Base-by-base conservation (phyloP, 176 grass and related monocot genomes). In the Zoysia pacifica region DNA sequence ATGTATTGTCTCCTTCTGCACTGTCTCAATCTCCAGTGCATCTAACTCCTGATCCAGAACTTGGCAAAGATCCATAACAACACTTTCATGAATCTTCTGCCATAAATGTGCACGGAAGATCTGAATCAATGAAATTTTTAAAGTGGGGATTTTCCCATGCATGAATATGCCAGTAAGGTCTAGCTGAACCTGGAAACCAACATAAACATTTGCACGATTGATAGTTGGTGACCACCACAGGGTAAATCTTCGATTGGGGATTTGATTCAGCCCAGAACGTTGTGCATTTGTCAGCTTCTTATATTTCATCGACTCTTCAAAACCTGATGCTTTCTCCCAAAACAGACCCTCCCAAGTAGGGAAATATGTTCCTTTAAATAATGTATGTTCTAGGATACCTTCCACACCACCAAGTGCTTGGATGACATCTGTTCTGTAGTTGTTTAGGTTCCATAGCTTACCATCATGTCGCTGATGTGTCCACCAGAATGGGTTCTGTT, bases 1-100 rank as follows among this genome's bases (percentile, higher is more conserved):
- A 86, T 98, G 95, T 79, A 98, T 98, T 5, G 95, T 98, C 81
- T 98, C 95, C 85, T 98, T 98, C 80, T 98, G 95, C 66, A 98
- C 95, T 50, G 95, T 98, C 73, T 98, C 95, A 84, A 98, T 98
- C 89, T 98, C 95, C 73, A 98, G 48, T 7, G 95, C 90, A 87
- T 98, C 92, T 70, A 98, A 86, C 66, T 98, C 95, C 74, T 98
- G 95, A 83, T 98, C 95, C 76, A 98, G 76, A 82, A 98, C 95
- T 79, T 98, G 95, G 86, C 95, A 98, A 79, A 98, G 95, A 89
- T 98, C 95, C 95, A 98, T 98, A 80, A 98, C 92, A 89, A 98
- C 95, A 91, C 92, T 94, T 87, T 98, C 95, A 74, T 98, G 95
- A 76, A 98, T 89, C 88, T 98, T 98, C 78, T 98, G 95, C 95